Evolutionary conservation across 2,329 filamentous ascomycete genomes (phyloP).

Genomic region (Alternaria atra): DNA sequence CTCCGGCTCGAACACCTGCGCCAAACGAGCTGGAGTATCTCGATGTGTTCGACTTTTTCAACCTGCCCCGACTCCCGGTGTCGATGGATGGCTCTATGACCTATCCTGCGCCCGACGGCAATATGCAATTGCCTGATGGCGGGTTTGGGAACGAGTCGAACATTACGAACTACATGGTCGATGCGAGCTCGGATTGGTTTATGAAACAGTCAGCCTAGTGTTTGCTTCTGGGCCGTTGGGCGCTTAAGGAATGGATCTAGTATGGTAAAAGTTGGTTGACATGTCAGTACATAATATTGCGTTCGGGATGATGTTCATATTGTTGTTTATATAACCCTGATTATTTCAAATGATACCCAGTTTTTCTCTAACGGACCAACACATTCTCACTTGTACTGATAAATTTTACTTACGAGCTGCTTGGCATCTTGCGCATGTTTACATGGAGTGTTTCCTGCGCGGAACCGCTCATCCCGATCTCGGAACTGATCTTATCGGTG

Average conservation of each 20-base stretch:
- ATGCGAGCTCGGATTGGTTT: conserved; percentile 79
- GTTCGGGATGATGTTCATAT: background rate
- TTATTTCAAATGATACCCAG: conserved; percentile 11
- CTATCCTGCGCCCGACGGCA: conserved; percentile 41
- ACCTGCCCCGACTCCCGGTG: conserved; percentile 76
- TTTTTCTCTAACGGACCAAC: background rate
- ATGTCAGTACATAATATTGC: background rate
- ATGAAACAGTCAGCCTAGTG: conserved; percentile 46
- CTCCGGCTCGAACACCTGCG: conserved; percentile 73
- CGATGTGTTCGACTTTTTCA: conserved; percentile 95
- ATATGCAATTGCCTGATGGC: conserved; percentile 37
- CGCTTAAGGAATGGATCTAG: background rate
- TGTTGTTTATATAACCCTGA: background rate
- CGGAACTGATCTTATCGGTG: conserved; percentile 12
- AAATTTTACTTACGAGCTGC: background rate
- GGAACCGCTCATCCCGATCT: conserved; percentile 20
- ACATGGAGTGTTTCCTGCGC: background rate
- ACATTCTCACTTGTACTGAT: background rate
- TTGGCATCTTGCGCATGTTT: background rate
- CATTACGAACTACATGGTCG: conserved; percentile 80
- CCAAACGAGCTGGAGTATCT: conserved; percentile 88
- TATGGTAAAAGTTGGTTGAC: conserved; percentile 2
- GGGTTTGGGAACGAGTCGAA: conserved; percentile 70
- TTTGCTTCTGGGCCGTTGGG: background rate
- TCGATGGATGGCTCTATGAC: conserved; percentile 43